phyloP scores from a whole-genome alignment of 2,329 filamentous ascomycete species.

The Orbilia brochopaga region DNA sequence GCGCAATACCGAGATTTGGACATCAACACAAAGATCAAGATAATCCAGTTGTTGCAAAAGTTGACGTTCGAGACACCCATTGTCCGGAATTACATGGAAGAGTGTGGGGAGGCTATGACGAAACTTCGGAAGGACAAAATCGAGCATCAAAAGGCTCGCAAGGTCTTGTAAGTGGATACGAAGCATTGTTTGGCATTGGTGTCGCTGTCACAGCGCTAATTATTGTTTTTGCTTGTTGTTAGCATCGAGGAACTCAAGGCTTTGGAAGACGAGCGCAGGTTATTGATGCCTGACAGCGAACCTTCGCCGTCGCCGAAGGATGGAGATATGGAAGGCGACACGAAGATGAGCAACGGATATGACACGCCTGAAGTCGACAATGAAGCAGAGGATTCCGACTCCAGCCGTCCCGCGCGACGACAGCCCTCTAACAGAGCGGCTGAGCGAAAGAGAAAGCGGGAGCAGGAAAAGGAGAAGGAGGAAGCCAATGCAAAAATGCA shows the following conservation, averaged over 20 bases:
- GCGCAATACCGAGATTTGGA: constrained; percentile 76
- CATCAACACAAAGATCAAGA: constrained; percentile 79
- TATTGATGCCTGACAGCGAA: constrained; percentile 74
- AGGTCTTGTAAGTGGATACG: constrained; percentile 63
- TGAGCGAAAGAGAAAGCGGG: constrained; percentile 77
- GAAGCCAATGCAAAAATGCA: constrained; percentile 68
- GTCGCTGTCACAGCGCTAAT: no score
- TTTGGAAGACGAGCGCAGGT: constrained; percentile 75
- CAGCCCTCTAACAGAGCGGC: constrained; percentile 72
- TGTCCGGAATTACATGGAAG: constrained; percentile 85
- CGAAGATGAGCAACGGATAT: constrained; percentile 61
- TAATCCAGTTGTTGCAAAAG: constrained; percentile 83
- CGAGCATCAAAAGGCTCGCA: constrained; percentile 80
- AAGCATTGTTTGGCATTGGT: neutral
- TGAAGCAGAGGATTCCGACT: constrained; percentile 73
- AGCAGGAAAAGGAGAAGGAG: constrained; percentile 70
- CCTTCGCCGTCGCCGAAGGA: constrained; percentile 66
- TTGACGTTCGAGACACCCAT: constrained; percentile 84
- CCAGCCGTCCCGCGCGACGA: constrained; percentile 65
- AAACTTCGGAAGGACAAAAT: constrained; percentile 94
- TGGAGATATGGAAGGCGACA: constrained; percentile 67
- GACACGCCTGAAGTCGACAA: constrained; percentile 60
- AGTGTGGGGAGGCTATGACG: constrained; percentile 93
- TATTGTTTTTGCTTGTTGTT: constrained; percentile 55
- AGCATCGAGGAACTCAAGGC: constrained; percentile 74